A percentile compares a stretch with the other conserved stretches of the same genome.
phyloP scores from a whole-genome alignment of 2,329 filamentous ascomycete genomes.

The Microascus cirrosus region DNA sequence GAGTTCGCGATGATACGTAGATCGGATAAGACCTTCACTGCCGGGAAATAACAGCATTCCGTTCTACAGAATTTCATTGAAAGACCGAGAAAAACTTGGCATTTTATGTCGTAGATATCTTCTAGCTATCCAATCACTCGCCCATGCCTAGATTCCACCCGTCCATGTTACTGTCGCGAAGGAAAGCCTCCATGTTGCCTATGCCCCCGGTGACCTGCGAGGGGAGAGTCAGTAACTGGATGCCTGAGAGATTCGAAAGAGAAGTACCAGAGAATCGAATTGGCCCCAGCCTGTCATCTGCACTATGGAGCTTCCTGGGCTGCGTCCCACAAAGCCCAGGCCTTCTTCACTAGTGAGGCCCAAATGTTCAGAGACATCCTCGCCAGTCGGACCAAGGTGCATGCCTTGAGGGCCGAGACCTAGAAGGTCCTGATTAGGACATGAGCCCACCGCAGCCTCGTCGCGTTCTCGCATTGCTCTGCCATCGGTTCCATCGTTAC shows the following conservation, averaged over 20 bases:
- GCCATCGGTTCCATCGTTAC: not conserved
- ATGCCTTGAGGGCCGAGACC: not conserved
- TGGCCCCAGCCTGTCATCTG: constrained; percentile 11
- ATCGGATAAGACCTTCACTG: not conserved
- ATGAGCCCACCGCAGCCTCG: not conserved
- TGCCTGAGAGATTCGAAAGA: not conserved
- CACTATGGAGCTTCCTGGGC: not conserved
- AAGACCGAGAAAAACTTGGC: not conserved
- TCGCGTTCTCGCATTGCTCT: not conserved
- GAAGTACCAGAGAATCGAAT: constrained; percentile 12
- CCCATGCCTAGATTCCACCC: not conserved
- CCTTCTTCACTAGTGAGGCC: constrained; percentile 6
- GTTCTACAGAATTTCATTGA: not conserved
- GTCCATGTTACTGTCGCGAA: not conserved
- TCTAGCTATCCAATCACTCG: not conserved
- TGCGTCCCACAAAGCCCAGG: not conserved
- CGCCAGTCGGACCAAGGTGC: constrained; percentile 5
- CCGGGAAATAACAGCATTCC: not conserved
- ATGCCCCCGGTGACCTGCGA: not conserved
- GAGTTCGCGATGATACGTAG: not conserved
- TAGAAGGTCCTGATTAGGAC: not conserved
- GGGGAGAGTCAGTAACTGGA: not conserved
- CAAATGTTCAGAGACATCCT: constrained; percentile 7
- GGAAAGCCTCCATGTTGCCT: not conserved
- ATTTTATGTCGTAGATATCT: not conserved